A percentile compares a stretch with the other conserved stretches of the same genome.
Evolutionary conservation across 169 alveolate genomes (phyloP).

Genomic region (Cryptosporidium muris): DNA sequence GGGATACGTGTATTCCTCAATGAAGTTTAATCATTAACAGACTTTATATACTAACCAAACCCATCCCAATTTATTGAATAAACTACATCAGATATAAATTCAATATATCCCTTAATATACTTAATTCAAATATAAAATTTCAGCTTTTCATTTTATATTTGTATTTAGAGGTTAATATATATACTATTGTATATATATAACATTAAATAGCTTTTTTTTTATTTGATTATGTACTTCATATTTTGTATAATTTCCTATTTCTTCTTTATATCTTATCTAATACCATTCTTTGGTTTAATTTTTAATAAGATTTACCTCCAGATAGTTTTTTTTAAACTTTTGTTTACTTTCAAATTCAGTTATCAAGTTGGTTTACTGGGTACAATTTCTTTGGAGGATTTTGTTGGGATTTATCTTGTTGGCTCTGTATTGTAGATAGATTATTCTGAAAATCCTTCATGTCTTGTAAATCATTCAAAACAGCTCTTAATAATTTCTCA

Average conservation of each 20-base stretch:
- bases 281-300: neutral
- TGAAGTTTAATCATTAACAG: too few species aligned
- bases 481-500: slow-evolving; percentile 59
- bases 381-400: slow-evolving; percentile 24
- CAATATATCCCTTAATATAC: too few species aligned
- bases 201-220: too few species aligned
- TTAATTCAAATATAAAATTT: too few species aligned
- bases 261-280: neutral
- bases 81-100: too few species aligned
- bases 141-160: too few species aligned
- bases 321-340: neutral
- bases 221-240: neutral
- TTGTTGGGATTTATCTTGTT: slow-evolving; percentile 7
- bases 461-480: slow-evolving; percentile 51
- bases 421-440: neutral
- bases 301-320: neutral
- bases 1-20: neutral
- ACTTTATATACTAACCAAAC: too few species aligned
- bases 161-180: too few species aligned
- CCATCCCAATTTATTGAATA: too few species aligned
- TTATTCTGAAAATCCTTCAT: slow-evolving; percentile 62
- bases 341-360: neutral
- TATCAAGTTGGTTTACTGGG: slow-evolving; percentile 15
- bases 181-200: too few species aligned
- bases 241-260: neutral